Percentiles rank a stretch among this genome's conserved stretches.
Evolutionary conservation across 164 flowering plant genomes (phyloP).

Genomic region (grape (Vitis vinifera)): ASM3070453v1 NC_081813.1:4054501-4055000

Average conservation of each 20-base stretch:
- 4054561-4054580: background rate
- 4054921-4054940: background rate
- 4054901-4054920: background rate
- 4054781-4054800: background rate
- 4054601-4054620: background rate
- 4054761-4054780: background rate
- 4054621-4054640: constrained; percentile 32
- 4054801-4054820: background rate
- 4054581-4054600: constrained; percentile 1
- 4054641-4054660: constrained; percentile 27
- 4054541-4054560: constrained; percentile 1
- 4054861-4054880: too few species aligned
- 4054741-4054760: constrained; percentile 34
- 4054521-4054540: constrained; percentile 2
- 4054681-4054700: constrained; percentile 39
- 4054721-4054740: constrained; percentile 42
- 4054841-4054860: too few species aligned
- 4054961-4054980: background rate
- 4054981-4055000: too few species aligned
- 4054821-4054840: background rate
- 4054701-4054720: constrained; percentile 34
- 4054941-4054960: background rate
- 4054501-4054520: constrained; percentile 5
- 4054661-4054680: constrained; percentile 32
- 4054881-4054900: background rate